phyloP scores from a whole-genome alignment of 75 land plant species.

The Adiantum capillusveneris region DNA sequence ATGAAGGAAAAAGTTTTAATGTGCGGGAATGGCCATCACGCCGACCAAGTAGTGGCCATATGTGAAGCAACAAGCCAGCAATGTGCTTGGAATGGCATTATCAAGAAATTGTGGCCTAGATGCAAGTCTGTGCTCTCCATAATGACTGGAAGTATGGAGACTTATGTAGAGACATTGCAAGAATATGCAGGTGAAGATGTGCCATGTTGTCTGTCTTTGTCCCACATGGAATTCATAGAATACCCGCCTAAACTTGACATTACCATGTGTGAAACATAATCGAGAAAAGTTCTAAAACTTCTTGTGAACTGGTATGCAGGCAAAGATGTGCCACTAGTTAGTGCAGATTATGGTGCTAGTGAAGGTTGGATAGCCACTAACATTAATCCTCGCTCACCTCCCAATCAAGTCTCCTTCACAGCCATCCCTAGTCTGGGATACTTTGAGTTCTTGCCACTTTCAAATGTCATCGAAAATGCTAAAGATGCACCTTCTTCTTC shows the following conservation, averaged over 20 bases:
- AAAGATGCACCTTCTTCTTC: too few species aligned
- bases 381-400: slow-evolving; percentile 31
- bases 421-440: slow-evolving; percentile 48
- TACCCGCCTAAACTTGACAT: slow-evolving; percentile 49
- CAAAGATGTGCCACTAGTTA: slow-evolving; percentile 34
- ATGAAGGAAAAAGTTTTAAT: slow-evolving; percentile 19
- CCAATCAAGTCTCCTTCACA: slow-evolving; percentile 40
- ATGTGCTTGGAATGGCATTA: slow-evolving; percentile 44
- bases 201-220: too few species aligned
- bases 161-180: slow-evolving; percentile 40
- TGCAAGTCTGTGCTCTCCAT: slow-evolving; percentile 50
- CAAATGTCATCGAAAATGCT: slow-evolving; percentile 13
- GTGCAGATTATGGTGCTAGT: slow-evolving; percentile 60
- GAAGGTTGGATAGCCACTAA: slow-evolving; percentile 62
- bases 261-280: slow-evolving; percentile 9
- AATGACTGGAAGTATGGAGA: slow-evolving; percentile 61
- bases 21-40: slow-evolving; percentile 22
- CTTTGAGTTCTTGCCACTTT: slow-evolving; percentile 70
- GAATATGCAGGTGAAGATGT: slow-evolving; percentile 55
- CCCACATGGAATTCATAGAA: slow-evolving; percentile 45
- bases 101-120: slow-evolving; percentile 49
- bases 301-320: too few species aligned
- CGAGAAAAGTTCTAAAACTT: too few species aligned
- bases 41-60: slow-evolving; percentile 8
- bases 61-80: slow-evolving; percentile 26